Base-by-base conservation (phyloP, 371 early-diverging fungal species). In the Scutellospora calospora region DNA sequence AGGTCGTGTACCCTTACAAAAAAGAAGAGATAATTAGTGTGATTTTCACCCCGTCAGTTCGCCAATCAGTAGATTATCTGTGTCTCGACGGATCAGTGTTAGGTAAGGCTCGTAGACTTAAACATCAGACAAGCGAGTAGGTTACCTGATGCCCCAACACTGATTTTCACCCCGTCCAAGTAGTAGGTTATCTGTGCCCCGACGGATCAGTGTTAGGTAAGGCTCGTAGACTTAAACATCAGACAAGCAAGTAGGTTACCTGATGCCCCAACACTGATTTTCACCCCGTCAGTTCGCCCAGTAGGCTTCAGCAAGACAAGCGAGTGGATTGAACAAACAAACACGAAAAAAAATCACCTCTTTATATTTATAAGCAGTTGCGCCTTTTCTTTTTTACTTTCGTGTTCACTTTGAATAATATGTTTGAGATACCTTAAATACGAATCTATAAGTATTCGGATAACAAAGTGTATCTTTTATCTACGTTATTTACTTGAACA, bases 61-160 rank as follows among this genome's bases (percentile, higher is more conserved):
- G 71, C 2, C 71, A 45, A 18, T 41, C 31, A 66, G 68, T 66
- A n/a, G n/a, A n/a, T n/a, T n/a, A n/a, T n/a, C n/a, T n/a, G 66
- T 66, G 31, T 31, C 66, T 31, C 66, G 31, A 66, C 66, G 29
- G 66, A 66, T 3, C 66, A 66, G 66, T 66, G 66, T 31, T 66
- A 66, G 31, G 66, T 66, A 66, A 66, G 66, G 31, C 66, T 66
- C 41, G 66, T 66, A 66, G 66, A 66, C 66, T 66, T 66, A 66
- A 66, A 66, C 66, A 66, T 31, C 66, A 66, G 66, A 41, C 66
- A 66, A 66, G 66, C 66, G 66, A 29, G 68, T 66, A 66, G 68
- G 68, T 66, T n/a, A n/a, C n/a, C n/a, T 33, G 68, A 66, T 66
- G 68, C 68, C 68, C 33, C 8, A 29, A 66, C 68, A 66, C 45